Conservation (phyloP, 495 filamentous ascomycete genomes). For the Penicillium bovifimosum region DNA sequence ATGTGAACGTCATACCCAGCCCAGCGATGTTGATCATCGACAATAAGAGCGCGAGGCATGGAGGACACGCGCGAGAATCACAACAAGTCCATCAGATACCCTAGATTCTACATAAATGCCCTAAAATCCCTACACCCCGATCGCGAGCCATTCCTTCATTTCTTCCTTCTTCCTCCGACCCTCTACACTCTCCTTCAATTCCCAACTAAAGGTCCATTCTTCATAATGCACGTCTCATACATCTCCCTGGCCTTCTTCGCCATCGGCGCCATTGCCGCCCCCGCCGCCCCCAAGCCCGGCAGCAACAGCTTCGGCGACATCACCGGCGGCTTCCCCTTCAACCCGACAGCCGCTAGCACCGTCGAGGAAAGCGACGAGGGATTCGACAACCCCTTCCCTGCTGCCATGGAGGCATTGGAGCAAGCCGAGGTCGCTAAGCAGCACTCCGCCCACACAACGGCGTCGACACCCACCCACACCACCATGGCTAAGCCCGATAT, state of each 20-base stretch:
- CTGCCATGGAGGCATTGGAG: slow-evolving; percentile 14
- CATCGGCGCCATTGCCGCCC: slow-evolving; percentile 19
- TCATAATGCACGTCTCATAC: slow-evolving; percentile 21
- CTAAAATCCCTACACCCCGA: slow-evolving; percentile 9
- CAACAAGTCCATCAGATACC: slow-evolving; percentile 5
- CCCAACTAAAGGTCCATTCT: neutral
- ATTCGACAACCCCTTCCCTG: slow-evolving; percentile 12
- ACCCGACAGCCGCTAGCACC: slow-evolving; percentile 4
- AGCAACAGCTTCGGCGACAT: slow-evolving; percentile 8
- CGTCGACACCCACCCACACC: neutral
- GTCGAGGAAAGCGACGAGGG: slow-evolving; percentile 12
- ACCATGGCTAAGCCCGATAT: neutral
- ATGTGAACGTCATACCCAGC: slow-evolving; percentile 16
- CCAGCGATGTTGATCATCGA: slow-evolving; percentile 14
- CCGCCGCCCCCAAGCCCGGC: slow-evolving; percentile 8
- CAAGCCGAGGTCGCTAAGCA: slow-evolving; percentile 2
- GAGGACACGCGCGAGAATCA: slow-evolving; percentile 10
- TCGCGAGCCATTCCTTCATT: slow-evolving; percentile 5
- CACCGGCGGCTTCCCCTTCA: slow-evolving; percentile 16
- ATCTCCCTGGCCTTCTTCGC: slow-evolving; percentile 23
- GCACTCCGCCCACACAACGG: neutral
- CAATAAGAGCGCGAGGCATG: slow-evolving; percentile 17
- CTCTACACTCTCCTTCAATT: slow-evolving; percentile 14
- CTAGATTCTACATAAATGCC: slow-evolving; percentile 14
- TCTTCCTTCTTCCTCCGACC: slow-evolving; percentile 7